Base-by-base conservation (phyloP, 345 rosid genomes). In the Corchorus olitorius region DNA sequence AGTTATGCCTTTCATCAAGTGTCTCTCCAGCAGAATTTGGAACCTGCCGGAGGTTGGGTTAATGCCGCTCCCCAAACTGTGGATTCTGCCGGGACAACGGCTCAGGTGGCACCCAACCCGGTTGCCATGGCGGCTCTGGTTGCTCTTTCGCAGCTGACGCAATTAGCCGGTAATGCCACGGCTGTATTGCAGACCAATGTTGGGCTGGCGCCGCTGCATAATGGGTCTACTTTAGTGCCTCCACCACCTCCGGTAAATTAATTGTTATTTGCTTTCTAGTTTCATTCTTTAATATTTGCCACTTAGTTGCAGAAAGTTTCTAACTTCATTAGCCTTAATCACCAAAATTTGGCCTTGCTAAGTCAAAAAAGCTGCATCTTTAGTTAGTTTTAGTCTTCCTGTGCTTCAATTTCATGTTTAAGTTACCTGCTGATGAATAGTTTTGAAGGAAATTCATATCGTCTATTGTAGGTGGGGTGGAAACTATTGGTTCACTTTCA, bases 41-140 rank as follows among this genome's bases (percentile, higher is more conserved):
- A 53, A 7, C 0, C 62, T 14, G 66, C 45, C 1, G 58, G 14
- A 56, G 12, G 19, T 56, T 20, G 33, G 27, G 62, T 20, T 56
- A 8, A 56, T 56, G 9, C 62, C 10, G 37, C 50, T 8, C 56
- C 61, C n/a, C 67, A 37, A 22, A 22, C 55, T 35, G 60, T 56
- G 6, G 69, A 55, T 61, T 43, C 80, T 34, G 75, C 48, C 61
- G 75, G 65, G 67, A 20, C 59, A 59, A 58, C 6, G 27, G 49
- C 45, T n/a, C 27, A 0, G 15, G 56, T 8, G 33, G 77, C 76
- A n/a, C 34, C 70, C 75, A 76, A 76, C 61, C 77, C 56, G 2
- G 77, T 81, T 16, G 80, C 84, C 0, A 75, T 76, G 6, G 85
- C 82, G 0, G 85, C 81, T 17, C 72, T 85, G 19, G 75, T 76